phyloP scores from a whole-genome alignment of 192 early-diverging fungal genomes.

The Mortierella antarctica region DNA sequence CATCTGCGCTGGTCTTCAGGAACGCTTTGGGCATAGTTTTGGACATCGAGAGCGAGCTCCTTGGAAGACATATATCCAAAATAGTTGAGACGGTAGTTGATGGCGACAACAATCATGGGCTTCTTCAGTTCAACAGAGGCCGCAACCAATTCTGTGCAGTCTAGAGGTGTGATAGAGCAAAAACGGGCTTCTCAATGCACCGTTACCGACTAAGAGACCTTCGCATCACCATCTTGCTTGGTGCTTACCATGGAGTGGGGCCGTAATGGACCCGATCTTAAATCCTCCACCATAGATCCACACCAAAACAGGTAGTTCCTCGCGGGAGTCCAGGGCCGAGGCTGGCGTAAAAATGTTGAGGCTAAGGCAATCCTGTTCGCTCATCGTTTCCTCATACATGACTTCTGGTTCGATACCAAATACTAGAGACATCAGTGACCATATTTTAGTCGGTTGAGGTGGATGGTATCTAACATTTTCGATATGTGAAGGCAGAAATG shows the following conservation, averaged over 20 bases:
- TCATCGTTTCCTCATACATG: not conserved
- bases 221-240: too few relatives aligned
- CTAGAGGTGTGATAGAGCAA: not conserved
- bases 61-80: conserved; percentile 55
- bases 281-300: conserved; percentile 37
- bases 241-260: conserved; percentile 31
- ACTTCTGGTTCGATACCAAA: conserved; percentile 5
- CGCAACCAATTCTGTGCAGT: conserved; percentile 30
- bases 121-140: conserved; percentile 17
- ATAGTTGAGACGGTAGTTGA: conserved; percentile 64
- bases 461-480: not conserved
- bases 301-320: conserved; percentile 19
- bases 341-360: conserved; percentile 28
- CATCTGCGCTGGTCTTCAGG: not conserved
- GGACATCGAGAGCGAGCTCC: conserved; percentile 30
- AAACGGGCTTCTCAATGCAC: not conserved
- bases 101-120: conserved; percentile 58
- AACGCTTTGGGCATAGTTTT: not conserved
- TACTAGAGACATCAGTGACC: not conserved
- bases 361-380: conserved; percentile 34
- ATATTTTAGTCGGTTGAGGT: conserved; percentile 6
- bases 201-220: not conserved
- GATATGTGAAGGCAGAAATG: not conserved
- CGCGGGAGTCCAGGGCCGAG: not conserved
- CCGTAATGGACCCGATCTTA: conserved; percentile 23